phyloP scores from a whole-genome alignment of 495 filamentous ascomycete species.

The Penicillium cataractarum region DNA sequence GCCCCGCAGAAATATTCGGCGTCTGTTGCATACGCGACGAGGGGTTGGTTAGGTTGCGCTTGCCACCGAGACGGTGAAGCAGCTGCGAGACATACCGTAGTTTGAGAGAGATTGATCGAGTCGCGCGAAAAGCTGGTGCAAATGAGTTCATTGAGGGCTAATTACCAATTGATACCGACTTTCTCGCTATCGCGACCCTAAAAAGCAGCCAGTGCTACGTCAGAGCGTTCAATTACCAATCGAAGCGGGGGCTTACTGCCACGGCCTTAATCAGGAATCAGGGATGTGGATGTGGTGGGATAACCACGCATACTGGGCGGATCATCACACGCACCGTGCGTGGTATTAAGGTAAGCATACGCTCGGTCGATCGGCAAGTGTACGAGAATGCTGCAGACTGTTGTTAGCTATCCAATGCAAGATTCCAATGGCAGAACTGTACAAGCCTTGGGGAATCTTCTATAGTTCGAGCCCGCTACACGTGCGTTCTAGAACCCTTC shows the following conservation, averaged over 20 bases:
- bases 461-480: too few species aligned
- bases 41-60: neutral
- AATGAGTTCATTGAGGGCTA: conserved; percentile 9
- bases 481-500: conserved; percentile 1
- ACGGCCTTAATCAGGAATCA: neutral
- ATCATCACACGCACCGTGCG: neutral
- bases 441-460: neutral
- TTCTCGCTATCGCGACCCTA: neutral
- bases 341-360: neutral
- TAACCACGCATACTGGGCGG: neutral
- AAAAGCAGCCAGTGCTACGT: neutral
- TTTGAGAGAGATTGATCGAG: neutral
- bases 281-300: neutral
- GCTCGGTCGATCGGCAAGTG: neutral
- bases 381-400: neutral
- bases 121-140: neutral
- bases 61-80: conserved; percentile 14
- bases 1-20: neutral
- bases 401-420: neutral
- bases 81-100: conserved; percentile 11
- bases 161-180: neutral
- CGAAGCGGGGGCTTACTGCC: conserved; percentile 6
- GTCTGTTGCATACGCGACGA: neutral
- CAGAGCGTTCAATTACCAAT: neutral
- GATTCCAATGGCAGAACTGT: neutral